Percentiles rank a stretch among this genome's conserved stretches.
Evolutionary conservation across 768 basidiomycete species (phyloP).

Genomic region (Gloeopeniophorella convolvens): DNA sequence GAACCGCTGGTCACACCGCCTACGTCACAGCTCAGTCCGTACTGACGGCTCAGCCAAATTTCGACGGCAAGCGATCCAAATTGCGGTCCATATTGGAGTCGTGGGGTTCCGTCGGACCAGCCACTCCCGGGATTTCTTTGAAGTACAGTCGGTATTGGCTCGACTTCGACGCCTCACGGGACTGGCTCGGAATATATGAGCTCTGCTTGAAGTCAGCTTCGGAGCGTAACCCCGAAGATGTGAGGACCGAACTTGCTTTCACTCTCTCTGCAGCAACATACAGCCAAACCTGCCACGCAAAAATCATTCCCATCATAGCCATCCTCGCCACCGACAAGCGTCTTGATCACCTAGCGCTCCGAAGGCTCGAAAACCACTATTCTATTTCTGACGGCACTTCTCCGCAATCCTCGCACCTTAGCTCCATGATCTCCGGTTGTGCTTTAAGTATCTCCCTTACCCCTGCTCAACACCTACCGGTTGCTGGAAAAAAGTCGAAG

Average conservation of each 20-base stretch:
- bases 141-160: conserved; percentile 11
- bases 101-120: not conserved
- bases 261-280: not conserved
- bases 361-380: not conserved
- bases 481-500: not conserved
- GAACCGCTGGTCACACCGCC: not conserved
- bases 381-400: conserved; percentile 1
- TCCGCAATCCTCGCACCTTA: not conserved
- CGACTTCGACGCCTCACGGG: not conserved
- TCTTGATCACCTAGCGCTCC: not conserved
- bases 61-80: not conserved
- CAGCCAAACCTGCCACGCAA: not conserved
- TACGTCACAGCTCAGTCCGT: conserved; percentile 4
- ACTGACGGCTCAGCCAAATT: not conserved
- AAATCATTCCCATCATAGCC: not conserved
- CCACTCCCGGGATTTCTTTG: not conserved
- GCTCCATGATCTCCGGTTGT: not conserved
- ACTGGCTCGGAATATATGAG: conserved; percentile 9
- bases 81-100: not conserved
- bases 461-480: not conserved
- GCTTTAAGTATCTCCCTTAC: not conserved
- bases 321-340: not conserved
- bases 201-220: not conserved
- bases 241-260: not conserved
- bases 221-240: not conserved